phyloP scores from a whole-genome alignment of 768 basidiomycete species.

The Leccinum imitatum region DNA sequence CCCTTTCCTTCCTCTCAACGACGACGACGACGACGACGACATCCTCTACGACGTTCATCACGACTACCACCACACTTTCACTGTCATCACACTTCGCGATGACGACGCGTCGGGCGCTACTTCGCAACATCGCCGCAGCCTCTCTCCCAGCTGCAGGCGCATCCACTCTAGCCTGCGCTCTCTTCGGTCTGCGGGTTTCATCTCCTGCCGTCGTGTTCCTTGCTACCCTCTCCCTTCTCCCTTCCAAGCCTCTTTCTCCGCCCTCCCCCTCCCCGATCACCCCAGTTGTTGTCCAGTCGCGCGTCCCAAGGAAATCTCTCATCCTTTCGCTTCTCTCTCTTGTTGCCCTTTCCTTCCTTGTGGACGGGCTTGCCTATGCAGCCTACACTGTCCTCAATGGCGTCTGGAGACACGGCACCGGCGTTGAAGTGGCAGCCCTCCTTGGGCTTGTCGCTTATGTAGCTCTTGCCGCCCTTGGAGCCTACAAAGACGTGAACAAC shows the following conservation, averaged over 20 bases:
- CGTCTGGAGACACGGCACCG: conserved; percentile 61
- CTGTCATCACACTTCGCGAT: conserved; percentile 13
- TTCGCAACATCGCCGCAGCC: conserved; percentile 23
- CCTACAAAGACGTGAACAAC: conserved; percentile 77
- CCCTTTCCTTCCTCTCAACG: conserved; percentile 16
- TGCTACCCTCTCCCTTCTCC: conserved; percentile 58
- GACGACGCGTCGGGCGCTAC: conserved; percentile 26
- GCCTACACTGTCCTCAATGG: conserved; percentile 62
- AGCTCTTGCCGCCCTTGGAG: conserved; percentile 70
- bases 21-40: conserved; percentile 28
- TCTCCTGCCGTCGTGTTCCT: conserved; percentile 69
- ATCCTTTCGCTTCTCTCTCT: conserved; percentile 75
- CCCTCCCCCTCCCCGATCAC: conserved; percentile 61
- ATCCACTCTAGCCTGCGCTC: conserved; percentile 33
- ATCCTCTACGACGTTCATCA: not conserved
- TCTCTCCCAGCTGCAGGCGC: conserved; percentile 24
- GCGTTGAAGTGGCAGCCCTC: conserved; percentile 65
- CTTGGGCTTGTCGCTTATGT: conserved; percentile 69
- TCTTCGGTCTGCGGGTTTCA: conserved; percentile 60
- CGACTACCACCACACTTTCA: not conserved
- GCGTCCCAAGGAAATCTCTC: conserved; percentile 70
- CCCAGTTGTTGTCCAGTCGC: conserved; percentile 69
- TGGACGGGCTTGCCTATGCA: conserved; percentile 76
- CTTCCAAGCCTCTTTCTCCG: conserved; percentile 45
- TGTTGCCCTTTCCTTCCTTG: conserved; percentile 67